phyloP scores from a whole-genome alignment of 2,329 filamentous ascomycete genomes.

The Phoma sp. region DNA sequence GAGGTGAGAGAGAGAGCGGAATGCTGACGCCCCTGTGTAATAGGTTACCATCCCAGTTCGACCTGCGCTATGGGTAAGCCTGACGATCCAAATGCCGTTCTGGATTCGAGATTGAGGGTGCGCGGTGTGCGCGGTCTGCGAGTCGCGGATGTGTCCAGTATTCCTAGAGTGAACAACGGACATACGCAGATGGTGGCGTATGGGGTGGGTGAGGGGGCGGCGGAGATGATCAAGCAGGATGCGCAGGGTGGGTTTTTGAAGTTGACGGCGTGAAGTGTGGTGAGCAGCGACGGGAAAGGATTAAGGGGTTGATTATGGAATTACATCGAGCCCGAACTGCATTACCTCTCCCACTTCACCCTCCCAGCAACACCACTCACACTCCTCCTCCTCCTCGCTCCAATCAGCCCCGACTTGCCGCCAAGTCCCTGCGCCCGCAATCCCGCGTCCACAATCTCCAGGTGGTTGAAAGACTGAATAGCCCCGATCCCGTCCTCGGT shows the following conservation, averaged over 20 bases:
- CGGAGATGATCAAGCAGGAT: constrained; percentile 41
- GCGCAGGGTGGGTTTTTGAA: neutral
- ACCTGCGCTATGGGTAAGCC: constrained; percentile 61
- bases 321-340: neutral
- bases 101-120: constrained; percentile 44
- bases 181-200: constrained; percentile 47
- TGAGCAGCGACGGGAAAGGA: neutral
- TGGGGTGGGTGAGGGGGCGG: constrained; percentile 41
- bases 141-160: constrained; percentile 35
- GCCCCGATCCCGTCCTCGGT: constrained; percentile 14
- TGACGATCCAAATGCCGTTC: constrained; percentile 42
- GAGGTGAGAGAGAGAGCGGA: too few species aligned
- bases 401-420: constrained; percentile 25
- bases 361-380: constrained; percentile 21
- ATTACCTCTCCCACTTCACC: neutral
- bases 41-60: constrained; percentile 61
- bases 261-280: too few species aligned
- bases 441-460: constrained; percentile 29
- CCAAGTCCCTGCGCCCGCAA: constrained; percentile 22
- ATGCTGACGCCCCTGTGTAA: neutral
- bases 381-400: constrained; percentile 5
- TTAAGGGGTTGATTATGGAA: neutral
- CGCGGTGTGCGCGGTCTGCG: constrained; percentile 31
- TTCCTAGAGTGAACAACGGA: constrained; percentile 40
- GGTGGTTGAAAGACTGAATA: constrained; percentile 23